These are phyloP conservation scores for Penicillium diatomitis DNA, from an alignment of 495 filamentous ascomycete species.

Conservation along the genomic window DNA sequence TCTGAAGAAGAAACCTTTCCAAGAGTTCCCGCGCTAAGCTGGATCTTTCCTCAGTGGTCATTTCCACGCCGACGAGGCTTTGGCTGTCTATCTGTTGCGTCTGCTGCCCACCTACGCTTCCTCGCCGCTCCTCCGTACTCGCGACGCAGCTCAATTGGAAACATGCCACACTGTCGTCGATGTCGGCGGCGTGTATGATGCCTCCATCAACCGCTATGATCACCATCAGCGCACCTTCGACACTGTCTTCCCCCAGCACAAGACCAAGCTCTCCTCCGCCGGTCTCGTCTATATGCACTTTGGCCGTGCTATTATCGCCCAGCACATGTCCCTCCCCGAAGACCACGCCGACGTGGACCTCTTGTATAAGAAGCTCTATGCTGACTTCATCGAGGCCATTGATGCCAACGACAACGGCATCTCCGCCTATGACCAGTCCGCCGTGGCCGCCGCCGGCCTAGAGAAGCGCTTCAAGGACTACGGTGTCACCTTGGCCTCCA, in stretches of 20 bases:
- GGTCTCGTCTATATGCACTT: slow-evolving; percentile 96
- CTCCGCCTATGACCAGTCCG: slow-evolving; percentile 60
- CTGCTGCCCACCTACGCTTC: slow-evolving; percentile 70
- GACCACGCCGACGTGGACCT: slow-evolving; percentile 59
- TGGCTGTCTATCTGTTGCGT: slow-evolving; percentile 94
- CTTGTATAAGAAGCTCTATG: slow-evolving; percentile 83
- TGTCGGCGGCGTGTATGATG: slow-evolving; percentile 84
- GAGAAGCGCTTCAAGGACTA: slow-evolving; percentile 73
- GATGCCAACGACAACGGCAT: slow-evolving; percentile 98
- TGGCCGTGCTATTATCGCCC: slow-evolving; percentile 69
- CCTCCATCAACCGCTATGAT: slow-evolving; percentile 70
- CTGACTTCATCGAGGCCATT: slow-evolving; percentile 86
- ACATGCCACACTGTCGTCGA: slow-evolving; percentile 93
- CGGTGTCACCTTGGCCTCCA: slow-evolving; percentile 71
- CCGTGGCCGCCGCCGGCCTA: slow-evolving; percentile 52
- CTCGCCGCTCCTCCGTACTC: slow-evolving; percentile 73
- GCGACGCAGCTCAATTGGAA: slow-evolving; percentile 68
- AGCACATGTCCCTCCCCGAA: slow-evolving; percentile 50
- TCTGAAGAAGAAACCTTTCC: no score
- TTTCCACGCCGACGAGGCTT: slow-evolving; percentile 97
- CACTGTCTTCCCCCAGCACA: slow-evolving; percentile 65
- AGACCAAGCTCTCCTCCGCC: slow-evolving; percentile 85
- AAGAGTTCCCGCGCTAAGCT: not conserved
- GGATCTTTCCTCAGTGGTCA: slow-evolving; percentile 45
- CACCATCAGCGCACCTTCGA: slow-evolving; percentile 92